phyloP scores from a whole-genome alignment of 345 rosid genomes.

The Lumnitzera racemosa region DNA sequence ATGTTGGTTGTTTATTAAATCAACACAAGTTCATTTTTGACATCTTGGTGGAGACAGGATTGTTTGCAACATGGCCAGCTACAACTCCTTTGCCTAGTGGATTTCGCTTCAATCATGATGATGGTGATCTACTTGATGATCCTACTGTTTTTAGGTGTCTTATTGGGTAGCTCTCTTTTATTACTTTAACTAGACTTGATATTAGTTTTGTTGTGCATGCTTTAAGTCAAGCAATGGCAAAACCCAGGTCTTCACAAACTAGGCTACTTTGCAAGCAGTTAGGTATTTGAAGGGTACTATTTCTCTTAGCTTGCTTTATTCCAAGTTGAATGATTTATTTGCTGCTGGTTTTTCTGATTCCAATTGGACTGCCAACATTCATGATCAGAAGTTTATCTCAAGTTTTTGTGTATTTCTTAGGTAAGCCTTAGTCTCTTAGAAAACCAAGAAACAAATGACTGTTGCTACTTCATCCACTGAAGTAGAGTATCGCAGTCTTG shows the following conservation, averaged over 20 bases:
- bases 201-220: not conserved
- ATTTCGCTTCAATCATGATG: not conserved
- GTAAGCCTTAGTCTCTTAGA: not conserved
- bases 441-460: not conserved
- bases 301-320: not conserved
- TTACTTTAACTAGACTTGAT: too few species aligned
- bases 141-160: too few species aligned
- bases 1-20: not conserved
- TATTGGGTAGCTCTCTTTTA: too few species aligned
- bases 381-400: not conserved
- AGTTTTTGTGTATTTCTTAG: not conserved
- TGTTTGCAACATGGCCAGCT: not conserved
- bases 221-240: not conserved
- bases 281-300: too few species aligned
- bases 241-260: not conserved
- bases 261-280: not conserved
- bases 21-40: not conserved
- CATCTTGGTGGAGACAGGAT: too few species aligned
- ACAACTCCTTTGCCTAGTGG: too few species aligned
- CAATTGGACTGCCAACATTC: not conserved
- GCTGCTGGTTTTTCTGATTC: not conserved
- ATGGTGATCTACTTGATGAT: not conserved
- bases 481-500: not conserved
- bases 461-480: not conserved
- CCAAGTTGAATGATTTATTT: not conserved